phyloP scores from a whole-genome alignment of 345 rosid species.

The Salix udensis region DNA sequence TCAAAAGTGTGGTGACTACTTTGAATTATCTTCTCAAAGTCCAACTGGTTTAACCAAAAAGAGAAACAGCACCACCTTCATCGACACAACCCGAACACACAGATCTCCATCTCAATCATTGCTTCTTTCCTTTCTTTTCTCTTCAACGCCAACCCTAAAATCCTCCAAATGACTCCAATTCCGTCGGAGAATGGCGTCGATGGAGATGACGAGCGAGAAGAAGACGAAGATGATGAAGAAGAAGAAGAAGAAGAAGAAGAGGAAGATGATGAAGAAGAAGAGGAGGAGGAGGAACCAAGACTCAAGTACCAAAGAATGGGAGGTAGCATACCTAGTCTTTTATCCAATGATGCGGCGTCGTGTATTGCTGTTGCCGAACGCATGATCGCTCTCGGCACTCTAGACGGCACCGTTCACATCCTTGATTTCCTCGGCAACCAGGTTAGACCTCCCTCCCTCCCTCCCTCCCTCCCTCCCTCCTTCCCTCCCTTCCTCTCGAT shows the following conservation, averaged over 20 bases:
- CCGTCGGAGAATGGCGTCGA: slow-evolving; percentile 91
- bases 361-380: slow-evolving; percentile 92
- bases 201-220: slow-evolving; percentile 83
- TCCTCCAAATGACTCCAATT: slow-evolving; percentile 61
- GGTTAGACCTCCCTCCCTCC: slow-evolving; percentile 28
- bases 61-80: neutral
- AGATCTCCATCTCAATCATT: slow-evolving; percentile 13
- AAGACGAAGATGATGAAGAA: slow-evolving; percentile 27
- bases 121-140: neutral
- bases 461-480: neutral
- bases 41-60: neutral
- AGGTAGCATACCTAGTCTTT: slow-evolving; percentile 77
- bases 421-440: slow-evolving; percentile 97
- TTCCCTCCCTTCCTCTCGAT: neutral
- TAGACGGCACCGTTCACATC: slow-evolving; percentile 79
- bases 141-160: neutral
- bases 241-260: slow-evolving; percentile 22
- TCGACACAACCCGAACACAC: neutral
- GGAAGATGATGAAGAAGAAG: slow-evolving; percentile 30
- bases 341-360: slow-evolving; percentile 87
- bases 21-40: neutral
- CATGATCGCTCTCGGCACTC: slow-evolving; percentile 97
- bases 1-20: neutral
- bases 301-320: slow-evolving; percentile 97
- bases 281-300: slow-evolving; percentile 86